Evolutionary conservation across 2,329 filamentous ascomycete species (phyloP).

Genomic region (Phyllosticta citrichinensis): DNA sequence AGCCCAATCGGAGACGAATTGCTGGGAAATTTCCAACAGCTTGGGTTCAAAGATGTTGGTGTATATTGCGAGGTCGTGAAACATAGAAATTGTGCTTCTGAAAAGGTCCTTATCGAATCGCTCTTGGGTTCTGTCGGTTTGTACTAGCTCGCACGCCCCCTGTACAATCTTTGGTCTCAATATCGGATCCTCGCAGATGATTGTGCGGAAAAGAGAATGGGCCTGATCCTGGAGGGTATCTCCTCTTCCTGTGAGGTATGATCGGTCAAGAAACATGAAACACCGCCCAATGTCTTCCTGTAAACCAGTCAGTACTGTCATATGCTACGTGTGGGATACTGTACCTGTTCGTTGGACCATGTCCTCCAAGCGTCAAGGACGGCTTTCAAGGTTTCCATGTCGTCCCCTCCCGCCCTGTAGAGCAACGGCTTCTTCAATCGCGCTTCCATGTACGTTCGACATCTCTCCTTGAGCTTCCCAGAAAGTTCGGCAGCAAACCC

Average conservation of each 20-base stretch:
- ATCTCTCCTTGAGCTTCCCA: conserved; percentile 53
- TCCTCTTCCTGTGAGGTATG: conserved; percentile 69
- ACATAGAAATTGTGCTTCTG: conserved; percentile 65
- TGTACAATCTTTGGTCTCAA: conserved; percentile 47
- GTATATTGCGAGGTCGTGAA: conserved; percentile 79
- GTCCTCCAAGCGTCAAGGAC: conserved; percentile 57
- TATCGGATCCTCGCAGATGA: conserved; percentile 44
- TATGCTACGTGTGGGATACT: background rate
- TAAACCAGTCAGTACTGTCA: conserved; percentile 10
- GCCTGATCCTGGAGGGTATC: conserved; percentile 75
- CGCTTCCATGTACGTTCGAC: conserved; percentile 51
- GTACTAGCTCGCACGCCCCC: conserved; percentile 68
- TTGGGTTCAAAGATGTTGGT: conserved; percentile 66
- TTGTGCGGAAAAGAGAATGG: conserved; percentile 61
- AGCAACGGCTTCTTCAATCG: conserved; percentile 50
- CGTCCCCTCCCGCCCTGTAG: conserved; percentile 44
- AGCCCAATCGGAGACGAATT: conserved; percentile 62
- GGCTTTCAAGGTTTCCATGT: conserved; percentile 53
- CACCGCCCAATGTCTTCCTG: conserved; percentile 72
- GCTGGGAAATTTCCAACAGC: conserved; percentile 57
- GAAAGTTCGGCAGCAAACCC: conserved; percentile 61
- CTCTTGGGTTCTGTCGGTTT: conserved; percentile 54
- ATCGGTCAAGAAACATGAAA: conserved; percentile 89
- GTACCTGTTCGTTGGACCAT: conserved; percentile 70
- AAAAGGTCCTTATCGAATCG: conserved; percentile 53